A percentile compares a stretch with the other conserved stretches of the same genome.
Evolutionary conservation across 805 yeast species (phyloP).

Genomic region (Cyberlindnera petersonii): DNA sequence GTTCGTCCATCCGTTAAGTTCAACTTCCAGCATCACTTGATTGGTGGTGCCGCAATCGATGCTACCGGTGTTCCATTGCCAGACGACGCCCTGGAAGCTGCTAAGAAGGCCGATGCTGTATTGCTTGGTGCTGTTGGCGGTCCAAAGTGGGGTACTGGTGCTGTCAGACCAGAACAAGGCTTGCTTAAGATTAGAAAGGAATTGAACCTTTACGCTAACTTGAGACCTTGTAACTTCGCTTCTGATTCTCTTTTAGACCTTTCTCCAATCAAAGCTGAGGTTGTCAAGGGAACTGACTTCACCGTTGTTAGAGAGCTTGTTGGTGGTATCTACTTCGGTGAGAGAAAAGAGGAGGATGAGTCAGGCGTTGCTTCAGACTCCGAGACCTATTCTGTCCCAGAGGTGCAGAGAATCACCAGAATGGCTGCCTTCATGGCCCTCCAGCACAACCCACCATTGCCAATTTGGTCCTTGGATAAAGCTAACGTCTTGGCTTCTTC

Average conservation of each 20-base stretch:
- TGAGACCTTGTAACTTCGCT: conserved; percentile 94
- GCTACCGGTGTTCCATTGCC: conserved; percentile 93
- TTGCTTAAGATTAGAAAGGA: conserved; percentile 91
- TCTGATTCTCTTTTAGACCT: conserved; percentile 78
- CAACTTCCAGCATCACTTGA: conserved; percentile 76
- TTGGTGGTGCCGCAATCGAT: conserved; percentile 98
- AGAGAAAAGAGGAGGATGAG: conserved; percentile 87
- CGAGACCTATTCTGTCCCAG: conserved; percentile 86
- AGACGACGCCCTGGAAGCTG: conserved; percentile 75
- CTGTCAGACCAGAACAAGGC: conserved; percentile 97
- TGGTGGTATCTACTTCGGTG: conserved; percentile 98
- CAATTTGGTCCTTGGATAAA: conserved; percentile 94
- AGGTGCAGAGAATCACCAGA: conserved; percentile 92
- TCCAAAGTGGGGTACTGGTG: conserved; percentile 98
- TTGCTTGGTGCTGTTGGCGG: conserved; percentile 98
- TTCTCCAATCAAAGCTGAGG: conserved; percentile 82
- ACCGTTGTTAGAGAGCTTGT: conserved; percentile 93
- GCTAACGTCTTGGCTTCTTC: conserved; percentile 97
- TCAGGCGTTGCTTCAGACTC: conserved; percentile 89
- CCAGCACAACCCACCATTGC: conserved; percentile 90
- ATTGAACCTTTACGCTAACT: conserved; percentile 88
- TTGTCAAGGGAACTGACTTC: conserved; percentile 88
- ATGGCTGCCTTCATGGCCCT: conserved; percentile 98
- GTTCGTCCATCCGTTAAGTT: conserved; percentile 56
- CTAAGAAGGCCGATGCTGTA: conserved; percentile 91